Conservation (phyloP, 106 monocot species). For the Dendrobium catenatum region DNA sequence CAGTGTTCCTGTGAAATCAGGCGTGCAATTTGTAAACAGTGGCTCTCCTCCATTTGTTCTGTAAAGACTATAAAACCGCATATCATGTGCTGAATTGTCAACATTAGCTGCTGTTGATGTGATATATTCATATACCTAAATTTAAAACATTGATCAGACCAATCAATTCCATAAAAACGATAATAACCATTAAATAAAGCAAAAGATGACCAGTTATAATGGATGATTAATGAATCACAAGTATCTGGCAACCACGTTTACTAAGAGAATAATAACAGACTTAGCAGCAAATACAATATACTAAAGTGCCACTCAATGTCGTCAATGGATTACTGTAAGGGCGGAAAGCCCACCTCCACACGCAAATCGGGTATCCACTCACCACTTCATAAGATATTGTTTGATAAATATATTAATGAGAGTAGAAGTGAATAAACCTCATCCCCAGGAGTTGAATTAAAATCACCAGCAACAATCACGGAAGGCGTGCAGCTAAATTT, state of each 20-base stretch:
- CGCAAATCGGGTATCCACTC: neutral
- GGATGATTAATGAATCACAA: too few relatives aligned
- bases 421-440: conserved; percentile 28
- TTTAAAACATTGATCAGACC: neutral
- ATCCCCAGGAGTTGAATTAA: conserved; percentile 93
- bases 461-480: conserved; percentile 74
- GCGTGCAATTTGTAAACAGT: conserved; percentile 86
- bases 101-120: conserved; percentile 17
- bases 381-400: too few relatives aligned
- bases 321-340: neutral
- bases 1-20: conserved; percentile 83
- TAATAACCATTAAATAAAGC: neutral
- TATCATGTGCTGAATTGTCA: neutral
- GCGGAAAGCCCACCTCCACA: neutral
- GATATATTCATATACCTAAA: conserved; percentile 71
- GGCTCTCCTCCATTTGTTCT: conserved; percentile 75
- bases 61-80: conserved; percentile 58
- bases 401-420: too few relatives aligned
- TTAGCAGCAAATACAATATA: neutral
- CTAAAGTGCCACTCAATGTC: neutral
- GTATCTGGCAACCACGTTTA: too few relatives aligned
- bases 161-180: neutral
- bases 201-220: neutral
- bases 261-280: neutral
- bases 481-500: conserved; percentile 50